phyloP scores from a whole-genome alignment of 495 filamentous ascomycete genomes.

The Chaetomium cochliodes region DNA sequence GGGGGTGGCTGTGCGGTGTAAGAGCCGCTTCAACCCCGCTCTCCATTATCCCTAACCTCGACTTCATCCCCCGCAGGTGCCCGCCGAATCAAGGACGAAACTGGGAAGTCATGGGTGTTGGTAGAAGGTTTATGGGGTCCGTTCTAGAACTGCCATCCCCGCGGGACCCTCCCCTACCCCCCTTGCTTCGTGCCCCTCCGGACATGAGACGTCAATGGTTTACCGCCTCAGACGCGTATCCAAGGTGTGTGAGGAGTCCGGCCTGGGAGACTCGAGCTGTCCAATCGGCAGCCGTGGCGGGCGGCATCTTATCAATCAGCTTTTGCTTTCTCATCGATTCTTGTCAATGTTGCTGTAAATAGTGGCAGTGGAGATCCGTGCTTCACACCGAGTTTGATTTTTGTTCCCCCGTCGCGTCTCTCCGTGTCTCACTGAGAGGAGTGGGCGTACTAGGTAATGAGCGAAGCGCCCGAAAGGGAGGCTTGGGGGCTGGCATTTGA shows the following conservation, averaged over 20 bases:
- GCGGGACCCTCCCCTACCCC: too few relatives aligned
- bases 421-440: conserved; percentile 9
- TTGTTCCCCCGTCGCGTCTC: background rate
- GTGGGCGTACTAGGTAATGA: background rate
- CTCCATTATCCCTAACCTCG: background rate
- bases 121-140: background rate
- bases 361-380: conserved; percentile 9
- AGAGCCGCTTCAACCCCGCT: conserved; percentile 11
- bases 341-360: background rate
- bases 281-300: background rate
- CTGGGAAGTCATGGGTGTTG: background rate
- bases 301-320: conserved; percentile 5
- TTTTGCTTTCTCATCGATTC: background rate
- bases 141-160: conserved; percentile 7
- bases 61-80: background rate
- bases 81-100: background rate
- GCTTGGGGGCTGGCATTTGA: background rate
- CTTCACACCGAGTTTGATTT: conserved; percentile 1
- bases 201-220: background rate
- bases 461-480: too few relatives aligned
- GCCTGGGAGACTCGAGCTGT: background rate
- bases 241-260: background rate
- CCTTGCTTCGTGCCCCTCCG: background rate
- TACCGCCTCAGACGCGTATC: background rate
- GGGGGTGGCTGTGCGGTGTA: conserved; percentile 19